Conservation (phyloP, 495 filamentous ascomycete species). For the Penicillium longicatenatum region DNA sequence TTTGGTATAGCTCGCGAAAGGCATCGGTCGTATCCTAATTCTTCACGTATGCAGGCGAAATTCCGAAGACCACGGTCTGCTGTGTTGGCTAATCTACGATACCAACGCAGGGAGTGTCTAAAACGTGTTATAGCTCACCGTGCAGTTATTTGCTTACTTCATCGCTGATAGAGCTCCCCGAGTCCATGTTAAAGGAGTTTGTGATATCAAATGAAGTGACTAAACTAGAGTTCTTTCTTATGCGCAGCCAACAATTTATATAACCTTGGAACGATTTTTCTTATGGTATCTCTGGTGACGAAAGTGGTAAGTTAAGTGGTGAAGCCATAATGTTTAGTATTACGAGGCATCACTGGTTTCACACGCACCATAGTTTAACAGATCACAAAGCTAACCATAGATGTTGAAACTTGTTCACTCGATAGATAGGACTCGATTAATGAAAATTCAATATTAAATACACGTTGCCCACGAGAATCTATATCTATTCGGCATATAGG, state of each 20-base stretch:
- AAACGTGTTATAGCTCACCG: no score
- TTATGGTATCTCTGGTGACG: background rate
- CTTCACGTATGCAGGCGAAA: background rate
- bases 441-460: background rate
- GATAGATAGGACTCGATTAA: background rate
- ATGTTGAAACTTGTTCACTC: background rate
- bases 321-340: background rate
- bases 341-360: background rate
- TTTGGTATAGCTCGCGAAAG: background rate
- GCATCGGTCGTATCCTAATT: background rate
- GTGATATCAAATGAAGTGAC: no score
- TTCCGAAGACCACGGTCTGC: background rate
- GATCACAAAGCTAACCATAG: background rate
- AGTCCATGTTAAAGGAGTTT: no score
- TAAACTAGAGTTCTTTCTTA: no score
- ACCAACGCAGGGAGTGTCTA: no score
- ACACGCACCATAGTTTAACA: background rate
- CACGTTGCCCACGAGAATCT: background rate
- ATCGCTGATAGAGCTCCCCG: no score
- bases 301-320: background rate
- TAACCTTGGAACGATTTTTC: background rate
- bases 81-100: no score
- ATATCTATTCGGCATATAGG: background rate
- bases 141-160: no score
- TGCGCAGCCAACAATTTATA: background rate